Evolutionary conservation across 1,284 basidiomycete species (phyloP).

Genomic region (Pseudozyma flocculosa): DNA sequence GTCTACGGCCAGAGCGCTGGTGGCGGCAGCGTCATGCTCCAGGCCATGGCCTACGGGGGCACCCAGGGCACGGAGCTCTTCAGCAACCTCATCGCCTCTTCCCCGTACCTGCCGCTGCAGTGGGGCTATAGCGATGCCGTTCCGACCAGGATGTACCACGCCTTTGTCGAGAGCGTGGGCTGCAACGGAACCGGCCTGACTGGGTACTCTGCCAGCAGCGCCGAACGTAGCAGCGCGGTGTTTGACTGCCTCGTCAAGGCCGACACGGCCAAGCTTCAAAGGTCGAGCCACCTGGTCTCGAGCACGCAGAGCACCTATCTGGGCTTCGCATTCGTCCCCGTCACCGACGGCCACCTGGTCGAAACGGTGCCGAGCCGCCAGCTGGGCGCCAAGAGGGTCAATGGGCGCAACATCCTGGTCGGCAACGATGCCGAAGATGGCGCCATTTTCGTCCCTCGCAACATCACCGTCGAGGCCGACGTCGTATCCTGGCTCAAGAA

Average conservation of each 20-base stretch:
- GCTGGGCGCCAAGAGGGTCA: slow-evolving; percentile 8
- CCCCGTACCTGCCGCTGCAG: slow-evolving; percentile 20
- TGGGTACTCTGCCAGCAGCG: slow-evolving; percentile 12
- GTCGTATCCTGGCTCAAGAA: slow-evolving; percentile 10
- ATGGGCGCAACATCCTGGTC: slow-evolving; percentile 15
- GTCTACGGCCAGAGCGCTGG: slow-evolving; percentile 36
- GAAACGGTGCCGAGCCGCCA: slow-evolving; percentile 8
- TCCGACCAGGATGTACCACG: slow-evolving; percentile 20
- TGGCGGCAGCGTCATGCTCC: slow-evolving; percentile 23
- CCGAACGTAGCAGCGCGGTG: slow-evolving; percentile 6
- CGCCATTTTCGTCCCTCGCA: slow-evolving; percentile 6
- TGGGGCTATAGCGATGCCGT: slow-evolving; percentile 17
- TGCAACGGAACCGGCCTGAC: slow-evolving; percentile 13
- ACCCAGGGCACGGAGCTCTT: slow-evolving; percentile 17
- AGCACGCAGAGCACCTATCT: slow-evolving; percentile 10
- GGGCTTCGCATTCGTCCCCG: slow-evolving; percentile 20
- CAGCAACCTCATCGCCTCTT: slow-evolving; percentile 16
- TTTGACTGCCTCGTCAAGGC: slow-evolving; percentile 14
- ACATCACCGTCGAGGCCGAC: slow-evolving; percentile 11
- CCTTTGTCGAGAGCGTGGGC: too few species aligned
- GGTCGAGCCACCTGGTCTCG: slow-evolving; percentile 14
- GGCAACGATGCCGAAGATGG: slow-evolving; percentile 27
- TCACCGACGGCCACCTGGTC: slow-evolving; percentile 18
- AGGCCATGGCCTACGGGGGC: slow-evolving; percentile 17
- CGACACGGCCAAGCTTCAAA: slow-evolving; percentile 11